Evolutionary conservation across 2,329 filamentous ascomycete species (phyloP), one percentile per base, ranked within the genome.

Genomic region (Thermoascus crustaceus): DNA sequence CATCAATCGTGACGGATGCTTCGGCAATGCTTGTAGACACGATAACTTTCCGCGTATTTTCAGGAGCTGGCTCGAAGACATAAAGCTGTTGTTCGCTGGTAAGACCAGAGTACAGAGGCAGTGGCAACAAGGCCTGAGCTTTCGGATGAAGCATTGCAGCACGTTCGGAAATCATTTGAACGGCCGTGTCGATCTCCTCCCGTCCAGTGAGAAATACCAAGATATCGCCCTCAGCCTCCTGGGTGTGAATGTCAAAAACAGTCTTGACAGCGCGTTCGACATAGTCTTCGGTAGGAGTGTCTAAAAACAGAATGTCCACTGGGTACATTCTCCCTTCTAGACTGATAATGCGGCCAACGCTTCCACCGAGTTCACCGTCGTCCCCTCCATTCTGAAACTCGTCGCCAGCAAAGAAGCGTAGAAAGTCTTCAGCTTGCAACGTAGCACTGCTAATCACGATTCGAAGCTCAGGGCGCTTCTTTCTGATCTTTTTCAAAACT

Each of bases 1-100:
- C 87, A 35, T 91, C 81, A 37, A 96, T 93, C 10, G 91, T 96
- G 27, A 98, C 82, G 2, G 86, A 94, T 4, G 91, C 89, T 66
- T 98, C 91, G 8, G 91, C 87, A 45, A 96, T 95, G 55, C 96
- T 96, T 39, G 91, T 96, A 3, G 85, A 82, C 46, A 95, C 80
- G 22, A 98, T 84, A 24, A 95, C 83, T 55, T 96, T 96, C 26
- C 91, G 76, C 1, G 80, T 88, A 40, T 88, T 81, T 41, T 85
- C 79, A 0, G 85, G 78, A 2, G 87, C 69, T 35, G 82, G 78
- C 49, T 94, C 86, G 55, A 96, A 96, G 25, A 96, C 82, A 46
- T 88, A 88, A 78, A 94, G 89, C 55, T 96, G 91, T 52, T 95
- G 80, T 45, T 95, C 88, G 6, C 82, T 86, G 2, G 86, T 78